Evolutionary conservation across 805 yeast genomes (phyloP).

Genomic region (Monosporozyma aerobia): DNA sequence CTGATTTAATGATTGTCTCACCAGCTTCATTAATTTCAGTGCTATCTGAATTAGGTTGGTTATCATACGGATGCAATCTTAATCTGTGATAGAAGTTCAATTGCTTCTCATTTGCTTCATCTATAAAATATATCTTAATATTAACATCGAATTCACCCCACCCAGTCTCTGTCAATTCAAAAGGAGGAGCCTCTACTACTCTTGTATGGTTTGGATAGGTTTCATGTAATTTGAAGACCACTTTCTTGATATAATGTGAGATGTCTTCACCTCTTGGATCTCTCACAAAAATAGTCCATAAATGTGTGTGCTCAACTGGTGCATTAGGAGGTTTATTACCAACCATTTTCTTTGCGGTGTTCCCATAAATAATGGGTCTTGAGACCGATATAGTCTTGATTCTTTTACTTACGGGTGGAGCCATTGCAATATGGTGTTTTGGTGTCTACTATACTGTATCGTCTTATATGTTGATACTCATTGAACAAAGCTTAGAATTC

Average conservation of each 20-base stretch:
- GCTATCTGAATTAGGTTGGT: slow-evolving; percentile 15
- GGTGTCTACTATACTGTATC: not conserved
- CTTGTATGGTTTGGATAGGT: slow-evolving; percentile 86
- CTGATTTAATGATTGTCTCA: slow-evolving; percentile 40
- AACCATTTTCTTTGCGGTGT: slow-evolving; percentile 61
- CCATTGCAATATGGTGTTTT: slow-evolving; percentile 9
- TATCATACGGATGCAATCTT: slow-evolving; percentile 77
- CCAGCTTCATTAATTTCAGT: slow-evolving; percentile 6
- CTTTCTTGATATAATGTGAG: slow-evolving; percentile 75
- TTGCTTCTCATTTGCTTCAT: slow-evolving; percentile 84
- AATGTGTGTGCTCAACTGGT: slow-evolving; percentile 87
- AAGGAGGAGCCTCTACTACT: slow-evolving; percentile 82
- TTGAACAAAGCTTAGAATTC: not conserved
- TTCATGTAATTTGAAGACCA: slow-evolving; percentile 90
- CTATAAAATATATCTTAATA: slow-evolving; percentile 74
- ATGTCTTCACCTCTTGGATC: slow-evolving; percentile 76
- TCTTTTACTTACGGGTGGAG: slow-evolving; percentile 22
- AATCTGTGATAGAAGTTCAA: slow-evolving; percentile 79
- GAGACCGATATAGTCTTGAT: slow-evolving; percentile 54
- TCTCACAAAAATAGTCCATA: slow-evolving; percentile 86
- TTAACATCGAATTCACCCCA: slow-evolving; percentile 99
- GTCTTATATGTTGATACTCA: not conserved
- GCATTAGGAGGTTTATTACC: slow-evolving; percentile 48
- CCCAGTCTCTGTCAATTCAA: slow-evolving; percentile 92
- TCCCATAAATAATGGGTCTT: slow-evolving; percentile 76